Evolutionary conservation across 345 rosid genomes (phyloP).

Genomic region (Euphorbia tirucalli): DNA sequence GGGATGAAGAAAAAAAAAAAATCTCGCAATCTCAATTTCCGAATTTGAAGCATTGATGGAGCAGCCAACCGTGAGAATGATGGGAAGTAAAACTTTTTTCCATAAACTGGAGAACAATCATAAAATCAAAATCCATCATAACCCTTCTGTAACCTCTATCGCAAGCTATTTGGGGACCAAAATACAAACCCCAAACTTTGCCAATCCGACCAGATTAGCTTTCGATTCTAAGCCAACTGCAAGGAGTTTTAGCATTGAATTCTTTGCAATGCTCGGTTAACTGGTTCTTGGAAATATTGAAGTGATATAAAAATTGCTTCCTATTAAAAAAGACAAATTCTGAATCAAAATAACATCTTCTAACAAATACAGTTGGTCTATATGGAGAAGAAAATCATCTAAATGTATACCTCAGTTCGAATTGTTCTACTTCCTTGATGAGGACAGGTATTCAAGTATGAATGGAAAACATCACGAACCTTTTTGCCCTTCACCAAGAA

Average conservation of each 20-base stretch:
- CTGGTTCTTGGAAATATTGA: constrained; percentile 84
- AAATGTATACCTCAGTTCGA: constrained; percentile 66
- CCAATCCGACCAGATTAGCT: neutral
- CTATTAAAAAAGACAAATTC: constrained; percentile 31
- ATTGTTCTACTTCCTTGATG: constrained; percentile 94
- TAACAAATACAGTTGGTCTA: neutral
- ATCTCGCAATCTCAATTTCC: too few species aligned
- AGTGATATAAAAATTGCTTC: constrained; percentile 85
- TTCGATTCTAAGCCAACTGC: neutral
- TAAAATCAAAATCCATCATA: too few species aligned
- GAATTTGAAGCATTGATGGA: too few species aligned
- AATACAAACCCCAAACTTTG: too few species aligned
- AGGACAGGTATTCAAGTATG: constrained; percentile 83
- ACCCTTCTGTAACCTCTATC: too few species aligned
- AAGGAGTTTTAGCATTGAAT: neutral
- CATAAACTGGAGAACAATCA: too few species aligned
- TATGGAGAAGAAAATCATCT: neutral
- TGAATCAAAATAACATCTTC: neutral
- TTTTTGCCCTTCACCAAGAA: constrained; percentile 51
- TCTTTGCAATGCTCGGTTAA: constrained; percentile 49
- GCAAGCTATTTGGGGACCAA: too few species aligned
- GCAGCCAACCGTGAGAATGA: too few species aligned
- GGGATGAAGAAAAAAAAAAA: too few species aligned
- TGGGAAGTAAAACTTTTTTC: too few species aligned
- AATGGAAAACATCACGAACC: constrained; percentile 52